phyloP scores from a whole-genome alignment of 345 rosid genomes.

The Garcia nutans region DNA sequence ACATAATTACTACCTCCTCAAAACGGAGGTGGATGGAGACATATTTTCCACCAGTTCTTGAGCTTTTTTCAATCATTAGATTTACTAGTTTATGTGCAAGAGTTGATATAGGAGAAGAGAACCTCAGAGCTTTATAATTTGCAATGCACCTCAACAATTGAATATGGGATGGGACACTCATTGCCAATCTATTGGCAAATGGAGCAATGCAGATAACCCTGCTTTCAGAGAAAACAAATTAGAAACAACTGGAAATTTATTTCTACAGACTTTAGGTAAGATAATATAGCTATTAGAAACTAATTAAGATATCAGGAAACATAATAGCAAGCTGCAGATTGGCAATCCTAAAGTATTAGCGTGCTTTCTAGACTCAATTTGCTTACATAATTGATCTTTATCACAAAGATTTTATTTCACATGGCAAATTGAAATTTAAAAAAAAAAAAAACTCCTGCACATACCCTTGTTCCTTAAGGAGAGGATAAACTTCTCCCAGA shows the following conservation, averaged over 20 bases:
- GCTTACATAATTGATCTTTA: neutral
- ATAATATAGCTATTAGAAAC: neutral
- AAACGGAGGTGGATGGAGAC: conserved; percentile 84
- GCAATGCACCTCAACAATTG: conserved; percentile 85
- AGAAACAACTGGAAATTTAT: conserved; percentile 13
- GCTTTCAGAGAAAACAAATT: conserved; percentile 28
- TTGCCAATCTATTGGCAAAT: conserved; percentile 94
- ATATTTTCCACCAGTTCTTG: conserved; percentile 68
- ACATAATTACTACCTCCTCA: conserved; percentile 64
- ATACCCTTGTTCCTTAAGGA: conserved; percentile 71
- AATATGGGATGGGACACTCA: conserved; percentile 82
- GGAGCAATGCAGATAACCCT: conserved; percentile 89
- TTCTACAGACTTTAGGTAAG: conserved; percentile 3
- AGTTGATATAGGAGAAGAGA: conserved; percentile 56
- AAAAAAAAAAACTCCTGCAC: conserved; percentile 17
- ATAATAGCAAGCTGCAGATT: neutral
- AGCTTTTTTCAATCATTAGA: conserved; percentile 75
- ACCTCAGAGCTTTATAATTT: conserved; percentile 79
- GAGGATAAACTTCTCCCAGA: conserved; percentile 57
- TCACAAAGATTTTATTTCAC: neutral
- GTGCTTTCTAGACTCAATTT: conserved; percentile 1
- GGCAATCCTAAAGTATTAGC: neutral
- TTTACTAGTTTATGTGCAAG: conserved; percentile 61
- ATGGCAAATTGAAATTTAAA: neutral
- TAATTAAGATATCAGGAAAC: neutral